These are phyloP conservation scores for Monilinia polystroma DNA, from an alignment of 2,329 filamentous ascomycete species.

Conservation along the genomic window DNA sequence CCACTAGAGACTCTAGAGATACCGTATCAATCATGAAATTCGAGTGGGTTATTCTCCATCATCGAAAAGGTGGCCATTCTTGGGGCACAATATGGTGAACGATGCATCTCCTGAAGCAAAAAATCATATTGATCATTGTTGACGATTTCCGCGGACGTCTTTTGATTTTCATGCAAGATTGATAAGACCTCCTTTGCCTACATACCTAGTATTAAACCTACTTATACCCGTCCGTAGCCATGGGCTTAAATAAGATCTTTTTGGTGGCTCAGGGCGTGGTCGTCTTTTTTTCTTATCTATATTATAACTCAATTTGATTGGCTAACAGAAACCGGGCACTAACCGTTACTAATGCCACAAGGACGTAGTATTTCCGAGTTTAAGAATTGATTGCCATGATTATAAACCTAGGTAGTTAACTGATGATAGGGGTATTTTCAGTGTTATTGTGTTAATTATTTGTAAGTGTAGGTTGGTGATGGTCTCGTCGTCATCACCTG, in stretches of 20 bases:
- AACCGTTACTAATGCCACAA: conserved; percentile 8
- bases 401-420: not conserved
- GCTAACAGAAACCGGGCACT: not conserved
- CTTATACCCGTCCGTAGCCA: conserved; percentile 5
- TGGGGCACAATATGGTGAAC: conserved; percentile 5
- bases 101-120: not conserved
- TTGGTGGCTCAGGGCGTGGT: conserved; percentile 3
- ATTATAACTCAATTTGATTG: conserved; percentile 9
- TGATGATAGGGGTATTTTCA: not conserved
- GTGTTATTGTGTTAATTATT: not conserved
- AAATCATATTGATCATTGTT: not conserved
- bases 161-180: not conserved
- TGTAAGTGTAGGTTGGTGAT: not conserved
- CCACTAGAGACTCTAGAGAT: not conserved
- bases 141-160: conserved; percentile 21
- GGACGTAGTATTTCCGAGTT: conserved; percentile 20
- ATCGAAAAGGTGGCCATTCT: not conserved
- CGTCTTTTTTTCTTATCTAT: conserved; percentile 13
- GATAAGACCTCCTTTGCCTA: not conserved
- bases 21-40: not conserved
- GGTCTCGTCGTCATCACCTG: not conserved
- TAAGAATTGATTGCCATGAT: not conserved
- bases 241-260: not conserved
- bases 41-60: not conserved
- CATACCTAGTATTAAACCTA: not conserved